Evolutionary conservation across 305 asterid genomes (phyloP).

Genomic region (Fraxinus greggii): DNA sequence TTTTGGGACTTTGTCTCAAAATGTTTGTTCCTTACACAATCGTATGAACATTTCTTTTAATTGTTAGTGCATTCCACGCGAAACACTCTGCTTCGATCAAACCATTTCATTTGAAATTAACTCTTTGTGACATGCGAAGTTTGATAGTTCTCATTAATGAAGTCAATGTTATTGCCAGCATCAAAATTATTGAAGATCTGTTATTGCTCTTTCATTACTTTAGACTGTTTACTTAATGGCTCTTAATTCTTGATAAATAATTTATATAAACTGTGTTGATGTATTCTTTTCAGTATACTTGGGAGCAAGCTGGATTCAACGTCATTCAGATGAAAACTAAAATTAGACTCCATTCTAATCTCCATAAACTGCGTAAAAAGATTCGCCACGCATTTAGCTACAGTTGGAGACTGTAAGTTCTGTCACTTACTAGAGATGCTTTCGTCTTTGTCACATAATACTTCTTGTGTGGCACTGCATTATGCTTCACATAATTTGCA

Average conservation of each 20-base stretch:
- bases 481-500: constrained; percentile 2
- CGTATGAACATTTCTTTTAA: too few species aligned
- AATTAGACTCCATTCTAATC: constrained; percentile 90
- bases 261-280: background rate
- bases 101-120: too few species aligned
- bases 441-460: background rate
- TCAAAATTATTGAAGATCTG: background rate
- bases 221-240: background rate
- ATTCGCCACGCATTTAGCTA: constrained; percentile 86
- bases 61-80: too few species aligned
- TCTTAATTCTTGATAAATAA: background rate
- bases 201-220: background rate
- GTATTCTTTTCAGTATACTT: constrained; percentile 50
- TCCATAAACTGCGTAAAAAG: constrained; percentile 65
- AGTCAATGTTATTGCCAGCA: background rate
- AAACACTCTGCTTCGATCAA: too few species aligned
- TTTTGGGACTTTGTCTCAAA: too few species aligned
- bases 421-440: background rate
- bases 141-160: background rate
- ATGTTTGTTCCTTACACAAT: too few species aligned
- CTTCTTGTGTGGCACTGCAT: background rate
- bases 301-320: constrained; percentile 97
- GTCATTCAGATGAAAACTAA: constrained; percentile 80
- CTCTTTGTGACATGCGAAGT: background rate
- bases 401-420: constrained; percentile 97